Base-by-base conservation (phyloP, 305 asterid species). In the Plantago coronopus region DNA sequence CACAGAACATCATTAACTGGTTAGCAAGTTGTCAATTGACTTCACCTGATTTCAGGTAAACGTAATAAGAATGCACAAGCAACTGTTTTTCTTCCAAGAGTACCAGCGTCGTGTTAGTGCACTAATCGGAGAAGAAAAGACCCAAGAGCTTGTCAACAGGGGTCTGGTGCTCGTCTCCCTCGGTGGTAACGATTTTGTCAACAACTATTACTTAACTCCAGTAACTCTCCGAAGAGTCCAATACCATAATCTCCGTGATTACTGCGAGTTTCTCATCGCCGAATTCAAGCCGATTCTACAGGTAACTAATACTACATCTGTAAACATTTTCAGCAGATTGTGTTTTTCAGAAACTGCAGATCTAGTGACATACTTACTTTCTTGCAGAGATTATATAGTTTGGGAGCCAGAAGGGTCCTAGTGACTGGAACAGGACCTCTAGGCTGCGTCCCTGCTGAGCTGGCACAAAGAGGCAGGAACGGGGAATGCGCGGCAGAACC, bases 141-240 rank as follows among this genome's bases (percentile, higher is more conserved):
- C 85, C 1, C 44, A 48, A 29, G 40, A 19, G 22, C 81, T 69
- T 0, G 87, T 83, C 21, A 81, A 73, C 62, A 55, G 50, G 12
- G 87, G 74, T 3, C 74, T 83, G 6, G 74, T 75, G 25, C 81
- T 83, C 17, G 65, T 83, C 56, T 73, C 81, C 0, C 63, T 83
- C 3, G 91, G 91, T 25, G 91, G 91, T 18, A 83, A 83, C 23
- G 91, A 83, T 68, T 83, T 46, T 54, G 83, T 83, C 54, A 83
- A 83, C 62, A 83, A 83, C 66, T 81, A 83, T 68, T 81, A 74
- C 64, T 18, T 81, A 47, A 54, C 76, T 1, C 86, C 91, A 13
- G 2, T 75, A 5, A 56, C 82, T 7, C 46, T 62, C 27, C 53
- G 91, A 53, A 67, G 83, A 29, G 67, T 79, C 29, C 77, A 79